Conservation (phyloP, 2,329 filamentous ascomycete genomes). For the Diaporthe capsici region DNA sequence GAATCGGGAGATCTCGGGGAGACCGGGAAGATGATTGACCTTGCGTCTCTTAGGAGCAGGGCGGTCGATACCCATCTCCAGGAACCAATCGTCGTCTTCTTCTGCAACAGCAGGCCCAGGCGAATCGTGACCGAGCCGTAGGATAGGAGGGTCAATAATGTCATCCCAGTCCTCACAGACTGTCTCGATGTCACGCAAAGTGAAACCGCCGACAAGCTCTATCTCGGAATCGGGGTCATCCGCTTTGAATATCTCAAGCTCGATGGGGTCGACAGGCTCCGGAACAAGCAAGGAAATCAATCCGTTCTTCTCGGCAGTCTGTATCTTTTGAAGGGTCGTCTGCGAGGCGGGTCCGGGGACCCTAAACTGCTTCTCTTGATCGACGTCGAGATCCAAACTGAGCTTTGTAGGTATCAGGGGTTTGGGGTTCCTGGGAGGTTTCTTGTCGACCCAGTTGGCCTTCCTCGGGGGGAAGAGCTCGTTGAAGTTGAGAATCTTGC, state of each 20-base stretch:
- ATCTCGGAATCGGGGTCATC: conserved; percentile 66
- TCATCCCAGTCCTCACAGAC: conserved; percentile 90
- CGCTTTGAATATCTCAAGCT: conserved; percentile 57
- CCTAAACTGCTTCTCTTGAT: conserved; percentile 89
- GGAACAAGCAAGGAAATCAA: conserved; percentile 58
- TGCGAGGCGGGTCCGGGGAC: conserved; percentile 73
- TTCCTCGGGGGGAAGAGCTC: conserved; percentile 86
- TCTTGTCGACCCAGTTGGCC: conserved; percentile 83
- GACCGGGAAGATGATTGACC: conserved; percentile 65
- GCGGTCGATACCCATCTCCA: conserved; percentile 69
- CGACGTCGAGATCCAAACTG: conserved; percentile 85
- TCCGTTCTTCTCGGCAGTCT: conserved; percentile 64
- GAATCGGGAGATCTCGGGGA: conserved; percentile 71
- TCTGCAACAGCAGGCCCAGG: conserved; percentile 53
- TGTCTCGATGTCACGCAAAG: conserved; percentile 84
- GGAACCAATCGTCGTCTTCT: conserved; percentile 75
- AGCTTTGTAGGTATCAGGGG: conserved; percentile 89
- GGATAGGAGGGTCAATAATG: conserved; percentile 65
- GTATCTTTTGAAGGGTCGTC: conserved; percentile 69
- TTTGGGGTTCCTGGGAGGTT: conserved; percentile 83
- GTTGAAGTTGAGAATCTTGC: conserved; percentile 83
- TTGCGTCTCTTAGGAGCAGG: conserved; percentile 73
- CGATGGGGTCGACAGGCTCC: conserved; percentile 58
- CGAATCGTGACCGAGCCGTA: conserved; percentile 23
- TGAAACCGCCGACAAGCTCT: conserved; percentile 81